Evolutionary conservation across 768 basidiomycete genomes (phyloP), one percentile per base, ranked within the genome.

Genomic region (Termitomyces sp.): DNA sequence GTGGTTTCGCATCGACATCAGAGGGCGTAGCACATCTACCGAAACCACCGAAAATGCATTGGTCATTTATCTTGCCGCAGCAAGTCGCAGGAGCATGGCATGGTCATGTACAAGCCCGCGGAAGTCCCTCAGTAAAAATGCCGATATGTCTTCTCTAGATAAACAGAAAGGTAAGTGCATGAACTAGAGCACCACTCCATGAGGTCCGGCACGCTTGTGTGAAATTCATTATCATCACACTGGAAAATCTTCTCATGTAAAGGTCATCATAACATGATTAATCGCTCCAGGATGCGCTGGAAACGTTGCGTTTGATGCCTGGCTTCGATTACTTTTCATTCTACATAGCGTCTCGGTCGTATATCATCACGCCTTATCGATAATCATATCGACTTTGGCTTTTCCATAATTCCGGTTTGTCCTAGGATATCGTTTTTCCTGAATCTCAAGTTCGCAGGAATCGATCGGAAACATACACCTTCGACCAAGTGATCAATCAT

Each of bases 341-440:
- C 6, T 50, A 31, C 16, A 31, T 13, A 7, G 32, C 31, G 43
- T 29, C 42, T 41, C 16, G 29, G 14, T 14, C 34, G 14, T 36
- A 36, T 36, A 54, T 47, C 49, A 59, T 64, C 56, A 16, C 32
- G 13, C 27, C 53, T 50, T 54, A 59, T 64, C 63, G 63, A 64
- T 64, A 64, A 63, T 64, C 60, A 50, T 31, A 2, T 53, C 42
- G 16, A 44, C 42, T 24, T 34, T 54, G 29, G 27, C 24, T 46
- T 42, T 43, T 44, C 20, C 42, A 43, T 31, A 13, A 32, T 13
- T 24, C 32, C 41, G 43, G 18, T 16, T 22, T 27, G 12, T 46
- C 24, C 39, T 37, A 57, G 46, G n/a, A n/a, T n/a, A 63, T 58
- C 54, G 24, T 48, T 24, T n/a, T 31, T 37, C 47, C 10, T 32